A percentile compares a stretch with the other conserved stretches of the same genome.
Conservation (phyloP, 148 eudicot species). For the Chenopodium formosanum region DNA sequence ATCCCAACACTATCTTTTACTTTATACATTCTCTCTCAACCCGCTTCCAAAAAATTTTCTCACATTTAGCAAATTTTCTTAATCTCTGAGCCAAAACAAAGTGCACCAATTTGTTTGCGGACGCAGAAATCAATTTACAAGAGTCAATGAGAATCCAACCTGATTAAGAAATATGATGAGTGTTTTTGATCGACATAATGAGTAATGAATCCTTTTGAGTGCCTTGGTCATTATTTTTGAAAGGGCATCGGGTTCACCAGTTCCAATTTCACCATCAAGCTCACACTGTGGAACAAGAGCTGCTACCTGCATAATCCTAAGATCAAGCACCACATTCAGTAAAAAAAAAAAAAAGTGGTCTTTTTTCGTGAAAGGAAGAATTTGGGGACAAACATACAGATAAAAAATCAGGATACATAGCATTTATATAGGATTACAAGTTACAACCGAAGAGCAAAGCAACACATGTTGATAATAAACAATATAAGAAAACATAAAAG, state of each 20-base stretch:
- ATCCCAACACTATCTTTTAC: neutral
- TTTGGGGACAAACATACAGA: neutral
- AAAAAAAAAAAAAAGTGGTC: neutral
- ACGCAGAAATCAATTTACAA: neutral
- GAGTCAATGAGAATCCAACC: slow-evolving; percentile 36
- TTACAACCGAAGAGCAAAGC: neutral
- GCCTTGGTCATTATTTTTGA: slow-evolving; percentile 79
- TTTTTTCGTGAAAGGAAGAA: neutral
- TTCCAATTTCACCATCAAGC: slow-evolving; percentile 49
- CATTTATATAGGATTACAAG: neutral
- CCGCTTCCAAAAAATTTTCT: neutral
- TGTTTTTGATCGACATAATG: slow-evolving; percentile 68
- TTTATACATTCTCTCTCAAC: neutral
- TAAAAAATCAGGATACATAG: neutral
- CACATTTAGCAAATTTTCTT: no score
- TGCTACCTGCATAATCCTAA: slow-evolving; percentile 64
- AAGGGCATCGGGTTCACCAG: slow-evolving; percentile 31
- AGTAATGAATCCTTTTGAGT: slow-evolving; percentile 75
- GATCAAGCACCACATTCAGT: slow-evolving; percentile 8
- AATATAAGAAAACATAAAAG: slow-evolving; percentile 5
- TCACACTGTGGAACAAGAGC: slow-evolving; percentile 89
- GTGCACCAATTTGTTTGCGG: no score
- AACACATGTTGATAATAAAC: neutral
- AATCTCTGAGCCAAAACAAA: neutral
- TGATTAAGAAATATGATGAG: slow-evolving; percentile 88